Percentiles rank a stretch among this genome's conserved stretches.
Conservation (phyloP, 257 asterid species). For the Lycium barbarum region DNA sequence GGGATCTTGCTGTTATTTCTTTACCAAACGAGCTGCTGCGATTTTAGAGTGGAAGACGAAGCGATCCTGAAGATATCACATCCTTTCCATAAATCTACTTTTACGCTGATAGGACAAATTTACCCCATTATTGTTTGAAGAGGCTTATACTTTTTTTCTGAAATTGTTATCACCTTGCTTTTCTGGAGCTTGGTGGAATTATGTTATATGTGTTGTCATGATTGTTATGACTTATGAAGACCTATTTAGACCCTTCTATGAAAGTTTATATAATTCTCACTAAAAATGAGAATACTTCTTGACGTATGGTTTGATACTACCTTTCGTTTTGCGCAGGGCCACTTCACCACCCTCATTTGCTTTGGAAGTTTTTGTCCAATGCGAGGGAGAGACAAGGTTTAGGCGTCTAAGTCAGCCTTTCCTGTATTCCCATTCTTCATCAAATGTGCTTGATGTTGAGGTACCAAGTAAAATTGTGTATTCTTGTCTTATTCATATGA, state of each 20-base stretch:
- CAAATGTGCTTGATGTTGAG: conserved; percentile 95
- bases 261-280: not conserved
- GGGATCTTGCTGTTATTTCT: not conserved
- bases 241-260: not conserved
- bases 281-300: not conserved
- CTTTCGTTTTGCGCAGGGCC: conserved; percentile 56
- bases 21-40: not conserved
- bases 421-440: conserved; percentile 92
- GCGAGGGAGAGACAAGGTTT: conserved; percentile 95
- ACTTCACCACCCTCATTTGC: conserved; percentile 95
- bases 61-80: not conserved
- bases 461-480: conserved; percentile 42
- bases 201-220: not conserved
- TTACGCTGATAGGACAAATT: not conserved
- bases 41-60: not conserved
- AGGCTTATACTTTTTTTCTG: not conserved
- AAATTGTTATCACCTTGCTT: conserved; percentile 19
- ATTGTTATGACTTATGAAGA: conserved; percentile 21
- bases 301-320: not conserved
- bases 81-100: conserved; percentile 13
- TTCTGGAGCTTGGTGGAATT: conserved; percentile 14
- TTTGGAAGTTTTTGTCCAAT: conserved; percentile 88
- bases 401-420: conserved; percentile 92
- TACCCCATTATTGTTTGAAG: not conserved
- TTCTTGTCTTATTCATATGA: not conserved